These are phyloP conservation scores for Claviceps sp. DNA, from an alignment of 2,329 filamentous ascomycete genomes.

Conservation along the genomic window DNA sequence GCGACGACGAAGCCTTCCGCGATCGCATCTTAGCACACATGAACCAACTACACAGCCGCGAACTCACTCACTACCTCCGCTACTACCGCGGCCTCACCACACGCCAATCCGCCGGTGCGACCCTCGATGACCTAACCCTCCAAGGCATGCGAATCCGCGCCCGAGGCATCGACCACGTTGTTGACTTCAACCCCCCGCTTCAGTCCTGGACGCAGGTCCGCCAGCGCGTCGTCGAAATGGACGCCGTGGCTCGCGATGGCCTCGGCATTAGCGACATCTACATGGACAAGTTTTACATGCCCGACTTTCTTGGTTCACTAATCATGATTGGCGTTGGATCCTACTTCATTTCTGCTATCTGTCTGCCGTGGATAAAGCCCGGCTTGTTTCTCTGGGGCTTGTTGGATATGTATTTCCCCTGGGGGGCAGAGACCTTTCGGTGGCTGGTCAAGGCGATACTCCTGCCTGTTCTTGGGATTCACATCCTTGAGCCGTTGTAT, in stretches of 20 bases:
- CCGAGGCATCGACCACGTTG: constrained; percentile 29
- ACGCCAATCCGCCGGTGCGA: constrained; percentile 31
- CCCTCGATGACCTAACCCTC: constrained; percentile 53
- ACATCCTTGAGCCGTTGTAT: constrained; percentile 47
- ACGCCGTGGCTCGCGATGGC: constrained; percentile 37
- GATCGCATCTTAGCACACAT: constrained; percentile 56
- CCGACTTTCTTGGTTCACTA: constrained; percentile 31
- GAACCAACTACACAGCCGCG: constrained; percentile 69
- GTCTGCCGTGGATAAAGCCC: constrained; percentile 34
- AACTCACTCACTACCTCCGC: constrained; percentile 65
- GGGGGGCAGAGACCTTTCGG: constrained; percentile 44
- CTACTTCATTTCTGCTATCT: constrained; percentile 39
- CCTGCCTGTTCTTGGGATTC: constrained; percentile 46
- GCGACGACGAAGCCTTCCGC: constrained; percentile 17
- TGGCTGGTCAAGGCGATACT: constrained; percentile 47
- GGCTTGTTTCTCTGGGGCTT: constrained; percentile 36
- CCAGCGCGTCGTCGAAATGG: constrained; percentile 58
- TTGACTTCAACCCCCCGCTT: constrained; percentile 61
- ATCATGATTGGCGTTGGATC: constrained; percentile 41
- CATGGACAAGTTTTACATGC: constrained; percentile 27
- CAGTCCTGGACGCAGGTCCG: constrained; percentile 53
- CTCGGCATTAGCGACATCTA: constrained; percentile 43
- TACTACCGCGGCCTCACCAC: constrained; percentile 50
- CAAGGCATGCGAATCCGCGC: constrained; percentile 47
- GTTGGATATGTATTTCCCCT: constrained; percentile 38